Evolutionary conservation across 2,329 filamentous ascomycete species (phyloP).

Genomic region (Xylaria polymorpha): DNA sequence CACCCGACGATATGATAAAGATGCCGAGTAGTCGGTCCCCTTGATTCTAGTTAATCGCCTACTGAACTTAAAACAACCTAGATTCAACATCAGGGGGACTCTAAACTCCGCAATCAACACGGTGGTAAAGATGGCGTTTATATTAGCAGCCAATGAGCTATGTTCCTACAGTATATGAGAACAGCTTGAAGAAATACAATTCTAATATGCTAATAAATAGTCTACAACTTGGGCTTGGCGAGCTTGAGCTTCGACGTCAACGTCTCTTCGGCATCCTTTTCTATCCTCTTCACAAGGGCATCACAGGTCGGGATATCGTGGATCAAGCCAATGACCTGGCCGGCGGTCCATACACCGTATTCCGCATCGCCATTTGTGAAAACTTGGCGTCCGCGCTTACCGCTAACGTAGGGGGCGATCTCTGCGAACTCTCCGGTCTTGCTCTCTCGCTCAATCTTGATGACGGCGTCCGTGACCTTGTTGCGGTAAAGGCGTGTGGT

Average conservation of each 20-base stretch:
- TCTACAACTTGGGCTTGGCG: constrained; percentile 69
- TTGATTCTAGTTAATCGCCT: background rate
- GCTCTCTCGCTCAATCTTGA: constrained; percentile 86
- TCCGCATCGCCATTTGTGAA: constrained; percentile 93
- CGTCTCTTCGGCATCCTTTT: constrained; percentile 77
- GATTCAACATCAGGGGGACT: background rate
- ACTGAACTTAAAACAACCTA: background rate
- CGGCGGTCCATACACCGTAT: constrained; percentile 95
- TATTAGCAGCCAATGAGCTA: background rate
- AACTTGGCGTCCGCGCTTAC: constrained; percentile 89
- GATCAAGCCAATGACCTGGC: constrained; percentile 91
- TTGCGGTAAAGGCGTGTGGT: constrained; percentile 90
- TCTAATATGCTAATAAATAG: constrained; percentile 18
- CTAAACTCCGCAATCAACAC: background rate
- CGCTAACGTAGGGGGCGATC: constrained; percentile 87
- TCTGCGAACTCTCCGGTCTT: constrained; percentile 88
- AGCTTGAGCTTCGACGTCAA: constrained; percentile 70
- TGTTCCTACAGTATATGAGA: background rate
- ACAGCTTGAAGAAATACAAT: constrained; percentile 2
- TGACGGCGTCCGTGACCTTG: constrained; percentile 82
- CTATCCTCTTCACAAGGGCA: constrained; percentile 76
- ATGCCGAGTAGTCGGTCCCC: background rate
- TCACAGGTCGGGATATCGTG: constrained; percentile 84
- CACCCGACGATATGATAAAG: background rate
- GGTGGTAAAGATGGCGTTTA: background rate